These are phyloP conservation scores for Medicago lupulina DNA, from an alignment of 306 rosid genomes.

Conservation along the genomic window DNA sequence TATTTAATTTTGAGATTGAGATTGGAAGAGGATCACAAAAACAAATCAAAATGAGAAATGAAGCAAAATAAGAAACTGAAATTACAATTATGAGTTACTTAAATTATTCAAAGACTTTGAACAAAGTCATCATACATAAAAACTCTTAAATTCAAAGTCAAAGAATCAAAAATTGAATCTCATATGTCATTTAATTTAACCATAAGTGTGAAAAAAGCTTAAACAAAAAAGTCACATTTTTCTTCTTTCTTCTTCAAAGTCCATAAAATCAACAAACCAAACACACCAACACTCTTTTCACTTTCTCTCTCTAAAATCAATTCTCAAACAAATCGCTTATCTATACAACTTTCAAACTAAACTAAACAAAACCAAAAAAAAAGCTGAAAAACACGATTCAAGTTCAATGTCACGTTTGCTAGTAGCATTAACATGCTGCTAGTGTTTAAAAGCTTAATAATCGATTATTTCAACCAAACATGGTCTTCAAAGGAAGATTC, in stretches of 20 bases:
- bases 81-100: neutral
- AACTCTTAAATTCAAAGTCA: constrained; percentile 4
- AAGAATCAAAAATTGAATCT: constrained; percentile 6
- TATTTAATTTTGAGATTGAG: too few relatives aligned
- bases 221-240: neutral
- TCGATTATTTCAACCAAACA: constrained; percentile 28
- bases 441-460: constrained; percentile 29
- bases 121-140: neutral
- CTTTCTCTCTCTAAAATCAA: constrained; percentile 24
- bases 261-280: constrained; percentile 30
- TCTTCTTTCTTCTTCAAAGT: constrained; percentile 33
- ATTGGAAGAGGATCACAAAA: too few relatives aligned
- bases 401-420: constrained; percentile 49
- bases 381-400: constrained; percentile 42
- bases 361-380: neutral
- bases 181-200: neutral
- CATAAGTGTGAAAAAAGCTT: constrained; percentile 4
- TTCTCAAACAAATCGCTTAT: neutral
- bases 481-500: constrained; percentile 97
- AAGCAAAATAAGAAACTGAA: too few relatives aligned
- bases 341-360: neutral
- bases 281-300: neutral
- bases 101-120: neutral
- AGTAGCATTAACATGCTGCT: constrained; percentile 50
- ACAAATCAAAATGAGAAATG: too few relatives aligned